phyloP scores from a whole-genome alignment of 2,329 filamentous ascomycete species.

The Cladophialophora carrionii region DNA sequence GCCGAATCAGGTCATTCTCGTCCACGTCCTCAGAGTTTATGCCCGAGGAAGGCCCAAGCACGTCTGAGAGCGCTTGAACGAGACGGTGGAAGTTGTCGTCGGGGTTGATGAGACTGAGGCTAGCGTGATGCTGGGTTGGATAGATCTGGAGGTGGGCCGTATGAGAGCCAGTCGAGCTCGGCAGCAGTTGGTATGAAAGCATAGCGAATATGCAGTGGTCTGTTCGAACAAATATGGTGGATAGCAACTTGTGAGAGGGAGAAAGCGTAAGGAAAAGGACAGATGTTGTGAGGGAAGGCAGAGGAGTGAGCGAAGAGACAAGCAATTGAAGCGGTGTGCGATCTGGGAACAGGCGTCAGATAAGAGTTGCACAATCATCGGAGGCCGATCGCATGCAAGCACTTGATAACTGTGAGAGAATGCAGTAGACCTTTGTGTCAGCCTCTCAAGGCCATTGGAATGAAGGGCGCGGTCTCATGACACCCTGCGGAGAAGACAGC shows the following conservation, averaged over 20 bases:
- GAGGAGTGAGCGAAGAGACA: constrained; percentile 1
- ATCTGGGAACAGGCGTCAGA: not conserved
- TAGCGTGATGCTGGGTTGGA: constrained; percentile 23
- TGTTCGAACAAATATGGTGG: not conserved
- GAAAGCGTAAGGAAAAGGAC: constrained; percentile 4
- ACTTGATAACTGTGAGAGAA: not conserved
- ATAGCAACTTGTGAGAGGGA: not conserved
- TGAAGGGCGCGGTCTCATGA: constrained; percentile 16
- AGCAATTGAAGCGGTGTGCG: constrained; percentile 15
- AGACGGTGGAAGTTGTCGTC: constrained; percentile 64
- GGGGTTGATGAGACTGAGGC: constrained; percentile 14
- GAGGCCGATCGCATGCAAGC: not conserved
- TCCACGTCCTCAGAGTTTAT: constrained; percentile 82
- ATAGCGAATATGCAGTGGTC: constrained; percentile 10
- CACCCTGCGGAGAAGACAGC: not conserved
- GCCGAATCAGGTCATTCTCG: constrained; percentile 66
- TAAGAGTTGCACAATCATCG: constrained; percentile 5
- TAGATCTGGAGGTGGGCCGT: constrained; percentile 9
- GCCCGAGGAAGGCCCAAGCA: constrained; percentile 78
- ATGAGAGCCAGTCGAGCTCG: not conserved
- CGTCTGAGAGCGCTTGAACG: constrained; percentile 71
- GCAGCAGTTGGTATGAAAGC: constrained; percentile 22
- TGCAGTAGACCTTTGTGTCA: not conserved
- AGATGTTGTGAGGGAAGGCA: not conserved
- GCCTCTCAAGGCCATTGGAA: not conserved